phyloP scores from a whole-genome alignment of 2,329 filamentous ascomycete species.

The Neopestalotiopsis rosae region DNA sequence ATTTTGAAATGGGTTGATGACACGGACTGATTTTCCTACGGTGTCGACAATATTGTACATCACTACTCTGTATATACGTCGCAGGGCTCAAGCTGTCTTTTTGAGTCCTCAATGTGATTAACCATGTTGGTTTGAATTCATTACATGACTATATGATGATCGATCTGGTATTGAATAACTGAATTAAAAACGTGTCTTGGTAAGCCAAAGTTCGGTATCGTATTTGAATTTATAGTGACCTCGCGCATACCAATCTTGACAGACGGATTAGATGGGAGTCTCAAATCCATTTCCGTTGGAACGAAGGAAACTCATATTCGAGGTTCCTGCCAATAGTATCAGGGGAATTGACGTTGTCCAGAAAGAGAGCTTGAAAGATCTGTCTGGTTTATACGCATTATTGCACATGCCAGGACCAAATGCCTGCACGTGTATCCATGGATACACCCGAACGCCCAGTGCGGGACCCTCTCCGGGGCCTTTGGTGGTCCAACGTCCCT shows the following conservation, averaged over 20 bases:
- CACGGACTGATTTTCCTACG: neutral
- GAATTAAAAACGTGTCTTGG: neutral
- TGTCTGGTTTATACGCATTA: neutral
- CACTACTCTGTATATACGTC: conserved; percentile 13
- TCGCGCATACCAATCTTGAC: no score
- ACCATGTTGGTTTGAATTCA: neutral
- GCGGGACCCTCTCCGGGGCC: neutral
- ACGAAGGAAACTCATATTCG: no score
- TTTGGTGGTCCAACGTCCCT: neutral
- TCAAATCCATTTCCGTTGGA: no score
- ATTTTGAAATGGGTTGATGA: neutral
- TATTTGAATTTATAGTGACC: no score
- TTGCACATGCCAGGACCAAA: neutral
- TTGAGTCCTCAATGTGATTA: neutral
- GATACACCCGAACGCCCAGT: neutral
- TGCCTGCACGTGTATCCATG: neutral
- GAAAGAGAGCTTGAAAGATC: no score
- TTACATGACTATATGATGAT: neutral
- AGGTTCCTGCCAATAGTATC: no score
- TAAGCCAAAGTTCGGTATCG: neutral
- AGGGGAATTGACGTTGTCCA: no score
- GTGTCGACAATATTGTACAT: conserved; percentile 9
- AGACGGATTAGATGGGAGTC: no score
- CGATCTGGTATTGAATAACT: neutral
- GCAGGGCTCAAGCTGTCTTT: neutral